phyloP scores from a whole-genome alignment of 1,284 basidiomycete species.

The Fomitopsis pinicola region DNA sequence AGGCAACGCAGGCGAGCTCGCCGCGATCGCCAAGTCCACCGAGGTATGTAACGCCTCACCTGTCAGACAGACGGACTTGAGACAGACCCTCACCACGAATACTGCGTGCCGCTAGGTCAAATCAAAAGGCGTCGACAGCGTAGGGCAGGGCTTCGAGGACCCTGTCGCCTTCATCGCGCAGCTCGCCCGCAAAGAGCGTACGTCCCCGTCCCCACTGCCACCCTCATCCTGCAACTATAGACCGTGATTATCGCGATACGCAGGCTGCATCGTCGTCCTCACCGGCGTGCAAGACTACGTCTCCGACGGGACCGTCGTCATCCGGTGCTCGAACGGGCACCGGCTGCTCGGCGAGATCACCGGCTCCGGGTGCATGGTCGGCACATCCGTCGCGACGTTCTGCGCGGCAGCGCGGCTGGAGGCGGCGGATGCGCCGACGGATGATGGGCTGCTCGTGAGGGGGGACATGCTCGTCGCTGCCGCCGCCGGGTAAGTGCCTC shows the following conservation, averaged over 20 bases:
- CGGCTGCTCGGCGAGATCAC: constrained; percentile 78
- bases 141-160: constrained; percentile 73
- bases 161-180: constrained; percentile 67
- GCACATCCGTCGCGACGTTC: constrained; percentile 73
- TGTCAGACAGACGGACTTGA: background rate
- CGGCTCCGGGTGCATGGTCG: constrained; percentile 88
- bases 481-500: constrained; percentile 62
- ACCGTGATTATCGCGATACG: background rate
- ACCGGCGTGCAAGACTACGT: constrained; percentile 86
- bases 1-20: constrained; percentile 92
- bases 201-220: constrained; percentile 20
- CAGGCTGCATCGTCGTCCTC: constrained; percentile 80
- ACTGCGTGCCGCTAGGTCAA: constrained; percentile 44
- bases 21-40: constrained; percentile 65
- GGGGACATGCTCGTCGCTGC: constrained; percentile 76
- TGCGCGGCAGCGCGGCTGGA: constrained; percentile 63
- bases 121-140: constrained; percentile 87
- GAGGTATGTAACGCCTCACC: constrained; percentile 45
- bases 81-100: background rate
- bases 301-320: constrained; percentile 73
- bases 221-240: background rate
- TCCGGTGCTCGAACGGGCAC: constrained; percentile 76
- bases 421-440: constrained; percentile 15
- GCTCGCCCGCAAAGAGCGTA: constrained; percentile 77
- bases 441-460: constrained; percentile 47